Conservation (phyloP, 2,329 filamentous ascomycete genomes). For the Piedraia hortae region DNA sequence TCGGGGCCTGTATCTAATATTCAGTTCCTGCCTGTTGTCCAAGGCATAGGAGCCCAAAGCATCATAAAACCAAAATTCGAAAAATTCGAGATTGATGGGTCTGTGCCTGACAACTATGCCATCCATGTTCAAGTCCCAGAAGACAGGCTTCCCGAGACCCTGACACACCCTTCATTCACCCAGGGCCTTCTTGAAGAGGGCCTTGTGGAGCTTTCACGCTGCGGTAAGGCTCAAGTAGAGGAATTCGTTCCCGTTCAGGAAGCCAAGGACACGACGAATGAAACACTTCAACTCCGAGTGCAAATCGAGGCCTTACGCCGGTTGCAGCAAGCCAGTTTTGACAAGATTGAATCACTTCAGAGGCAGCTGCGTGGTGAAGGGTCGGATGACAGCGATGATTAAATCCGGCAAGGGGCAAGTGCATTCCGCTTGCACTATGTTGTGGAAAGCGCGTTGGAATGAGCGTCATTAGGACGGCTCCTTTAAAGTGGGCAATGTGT, state of each 20-base stretch:
- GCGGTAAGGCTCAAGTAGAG: no score
- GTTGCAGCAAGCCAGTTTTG: slow-evolving; percentile 19
- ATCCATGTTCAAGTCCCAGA: slow-evolving; percentile 34
- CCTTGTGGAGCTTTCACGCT: slow-evolving; percentile 11
- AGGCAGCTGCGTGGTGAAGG: no score
- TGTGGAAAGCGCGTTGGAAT: no score
- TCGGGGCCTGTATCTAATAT: slow-evolving; percentile 67
- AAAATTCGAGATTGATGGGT: slow-evolving; percentile 16
- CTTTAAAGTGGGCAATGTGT: no score
- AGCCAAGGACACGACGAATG: slow-evolving; percentile 1
- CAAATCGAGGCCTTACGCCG: slow-evolving; percentile 18
- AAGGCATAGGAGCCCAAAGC: slow-evolving; percentile 24
- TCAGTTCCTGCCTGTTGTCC: slow-evolving; percentile 35
- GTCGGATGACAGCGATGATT: no score
- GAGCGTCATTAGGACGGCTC: no score
- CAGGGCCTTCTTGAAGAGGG: slow-evolving; percentile 11
- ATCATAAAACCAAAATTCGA: slow-evolving; percentile 60
- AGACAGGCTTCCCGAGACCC: slow-evolving; percentile 15
- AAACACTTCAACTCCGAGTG: slow-evolving; percentile 4
- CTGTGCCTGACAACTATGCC: slow-evolving; percentile 30
- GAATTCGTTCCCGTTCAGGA: slow-evolving; percentile 15
- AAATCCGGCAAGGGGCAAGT: no score
- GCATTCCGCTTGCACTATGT: no score
- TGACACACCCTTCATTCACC: slow-evolving; percentile 19
- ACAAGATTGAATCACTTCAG: slow-evolving; percentile 18